These are phyloP conservation scores for Russula brevipes DNA, from an alignment of 768 basidiomycete genomes.

Conservation along the genomic window DNA sequence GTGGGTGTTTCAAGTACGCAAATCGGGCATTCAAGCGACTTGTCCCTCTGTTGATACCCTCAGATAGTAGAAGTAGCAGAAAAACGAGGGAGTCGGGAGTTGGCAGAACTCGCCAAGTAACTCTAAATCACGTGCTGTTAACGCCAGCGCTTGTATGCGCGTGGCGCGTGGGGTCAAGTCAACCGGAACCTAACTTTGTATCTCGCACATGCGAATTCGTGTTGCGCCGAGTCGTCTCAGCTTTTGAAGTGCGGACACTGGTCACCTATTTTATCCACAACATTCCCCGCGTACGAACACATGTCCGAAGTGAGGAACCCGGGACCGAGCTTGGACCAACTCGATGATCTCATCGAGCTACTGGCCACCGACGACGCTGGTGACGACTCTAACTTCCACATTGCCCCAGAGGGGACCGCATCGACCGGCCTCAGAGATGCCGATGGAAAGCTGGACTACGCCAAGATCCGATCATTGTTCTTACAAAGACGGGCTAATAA, in stretches of 20 bases:
- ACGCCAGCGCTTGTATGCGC: too few species aligned
- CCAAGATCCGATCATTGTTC: slow-evolving; percentile 24
- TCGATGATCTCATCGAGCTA: slow-evolving; percentile 26
- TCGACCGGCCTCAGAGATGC: slow-evolving; percentile 19
- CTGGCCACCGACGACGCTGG: slow-evolving; percentile 23
- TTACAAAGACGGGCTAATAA: slow-evolving; percentile 2
- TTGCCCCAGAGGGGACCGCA: slow-evolving; percentile 4
- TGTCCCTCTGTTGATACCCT: background rate
- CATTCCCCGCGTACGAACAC: background rate
- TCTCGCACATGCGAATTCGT: too few species aligned
- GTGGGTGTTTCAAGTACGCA: background rate
- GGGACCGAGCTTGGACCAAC: slow-evolving; percentile 10
- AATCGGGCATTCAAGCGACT: background rate
- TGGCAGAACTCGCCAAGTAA: background rate
- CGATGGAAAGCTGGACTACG: slow-evolving; percentile 22
- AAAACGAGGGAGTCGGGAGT: background rate
- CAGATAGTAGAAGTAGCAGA: background rate
- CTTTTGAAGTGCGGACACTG: background rate
- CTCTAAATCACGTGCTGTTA: background rate
- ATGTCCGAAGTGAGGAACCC: background rate
- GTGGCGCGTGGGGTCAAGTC: too few species aligned
- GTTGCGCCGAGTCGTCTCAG: background rate
- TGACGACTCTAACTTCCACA: slow-evolving; percentile 17
- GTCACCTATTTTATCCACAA: background rate
- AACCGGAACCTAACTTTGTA: too few species aligned